Evolutionary conservation across 129 eudicot species (phyloP).

Genomic region (Centella asiatica): DNA sequence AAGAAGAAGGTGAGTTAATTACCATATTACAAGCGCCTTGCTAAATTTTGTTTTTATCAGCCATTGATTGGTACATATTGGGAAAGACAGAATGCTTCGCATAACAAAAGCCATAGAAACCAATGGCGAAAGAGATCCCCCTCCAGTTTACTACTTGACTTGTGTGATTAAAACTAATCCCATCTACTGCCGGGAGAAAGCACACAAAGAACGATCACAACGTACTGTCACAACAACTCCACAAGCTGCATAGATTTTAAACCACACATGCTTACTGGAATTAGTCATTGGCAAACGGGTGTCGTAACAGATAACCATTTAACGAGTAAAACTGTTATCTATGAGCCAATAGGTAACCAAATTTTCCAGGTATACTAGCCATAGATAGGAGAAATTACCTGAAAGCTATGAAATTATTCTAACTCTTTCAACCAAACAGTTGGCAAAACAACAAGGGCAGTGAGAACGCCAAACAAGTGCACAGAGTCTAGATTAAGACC

Average conservation of each 20-base stretch:
- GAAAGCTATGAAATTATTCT: constrained; percentile 74
- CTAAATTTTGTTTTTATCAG: constrained; percentile 74
- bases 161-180: constrained; percentile 59
- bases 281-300: background rate
- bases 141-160: constrained; percentile 52
- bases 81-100: constrained; percentile 93
- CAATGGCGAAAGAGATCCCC: constrained; percentile 76
- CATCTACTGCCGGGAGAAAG: constrained; percentile 48
- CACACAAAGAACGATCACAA: constrained; percentile 52
- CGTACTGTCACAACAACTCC: constrained; percentile 76
- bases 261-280: background rate
- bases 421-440: constrained; percentile 70
- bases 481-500: constrained; percentile 49
- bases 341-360: too few species aligned
- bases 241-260: constrained; percentile 70
- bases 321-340: too few species aligned
- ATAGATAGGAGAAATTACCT: constrained; percentile 29
- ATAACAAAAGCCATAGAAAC: constrained; percentile 82
- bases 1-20: constrained; percentile 13
- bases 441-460: constrained; percentile 61
- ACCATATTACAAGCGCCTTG: constrained; percentile 57
- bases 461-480: constrained; percentile 62
- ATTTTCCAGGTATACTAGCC: too few species aligned
- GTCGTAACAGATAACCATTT: background rate
- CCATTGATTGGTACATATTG: constrained; percentile 93